Evolutionary conservation across 805 yeast species (phyloP), one percentile per base, ranked within the genome.

Genomic region (Candida takata): DNA sequence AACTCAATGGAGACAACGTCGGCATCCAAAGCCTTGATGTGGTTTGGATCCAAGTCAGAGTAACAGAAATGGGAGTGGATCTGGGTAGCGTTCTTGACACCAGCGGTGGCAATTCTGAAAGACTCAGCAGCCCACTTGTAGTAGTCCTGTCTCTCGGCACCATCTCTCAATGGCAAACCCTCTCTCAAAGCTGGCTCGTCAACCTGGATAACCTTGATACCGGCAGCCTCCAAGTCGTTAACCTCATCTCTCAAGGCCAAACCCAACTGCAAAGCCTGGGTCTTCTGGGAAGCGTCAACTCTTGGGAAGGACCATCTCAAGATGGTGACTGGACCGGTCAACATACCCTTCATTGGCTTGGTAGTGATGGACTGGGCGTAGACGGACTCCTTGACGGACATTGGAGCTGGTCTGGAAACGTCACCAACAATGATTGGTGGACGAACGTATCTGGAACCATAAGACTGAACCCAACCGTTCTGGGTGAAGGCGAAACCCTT

Each of bases 231-330:
- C 66, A 92, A 84, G 67, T 92, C 98, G 61, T 81, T 74, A 57
- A 92, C 98, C 78, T 92, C 98, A 60, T 92, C 98, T 74, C 97
- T 86, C 63, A 92, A 77, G 55, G 97, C 97, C 61, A 92, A 75
- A 64, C 95, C 94, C 63, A 92, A 82, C 78, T 92, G 98, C 66
- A 84, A 77, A 55, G 97, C 86, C 76, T 92, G 98, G 53, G 78
- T 76, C 74, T 84, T 77, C 72, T 84, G 88, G 47, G 95, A 73
- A 54, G 90, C 83, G 61, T 92, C 98, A 65, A 88, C 90, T 83
- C 98, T 86, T 75, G 98, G 98, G 97, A 92, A 92, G 57, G 98
- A 92, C 98, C 98, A 92, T 80, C 98, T 85, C 67, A 92, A 82
- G 72, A 95, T 86, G 64, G 98, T 92, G 59, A 92, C 92, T 66